These are phyloP conservation scores for Ochromonas danica DNA, from an alignment of 108 stramenopile species.

Conservation along the genomic window DNA sequence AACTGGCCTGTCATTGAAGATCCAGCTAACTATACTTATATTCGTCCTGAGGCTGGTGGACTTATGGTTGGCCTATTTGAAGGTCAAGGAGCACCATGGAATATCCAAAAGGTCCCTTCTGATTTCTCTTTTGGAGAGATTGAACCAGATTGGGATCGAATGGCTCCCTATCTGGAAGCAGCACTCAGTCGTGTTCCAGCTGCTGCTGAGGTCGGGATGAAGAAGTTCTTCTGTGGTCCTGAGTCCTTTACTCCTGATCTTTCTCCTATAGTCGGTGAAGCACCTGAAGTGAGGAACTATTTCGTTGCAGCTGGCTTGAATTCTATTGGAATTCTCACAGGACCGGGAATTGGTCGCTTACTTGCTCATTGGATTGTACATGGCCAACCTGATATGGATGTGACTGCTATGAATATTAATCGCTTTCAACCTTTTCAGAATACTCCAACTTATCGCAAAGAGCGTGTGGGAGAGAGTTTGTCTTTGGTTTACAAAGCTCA, in stretches of 20 bases:
- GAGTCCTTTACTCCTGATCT: conserved; percentile 68
- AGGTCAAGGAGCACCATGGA: conserved; percentile 64
- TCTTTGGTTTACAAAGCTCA: conserved; percentile 65
- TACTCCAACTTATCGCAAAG: conserved; percentile 57
- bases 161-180: conserved; percentile 66
- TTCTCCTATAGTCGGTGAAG: conserved; percentile 61
- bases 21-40: conserved; percentile 61
- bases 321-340: conserved; percentile 70
- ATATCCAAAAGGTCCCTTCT: conserved; percentile 50
- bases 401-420: conserved; percentile 60
- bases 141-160: conserved; percentile 71
- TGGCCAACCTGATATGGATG: conserved; percentile 41
- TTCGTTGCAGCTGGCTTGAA: conserved; percentile 73
- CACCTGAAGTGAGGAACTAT: conserved; percentile 61
- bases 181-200: conserved; percentile 66
- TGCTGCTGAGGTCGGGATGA: conserved; percentile 58
- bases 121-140: conserved; percentile 67
- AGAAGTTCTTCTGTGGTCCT: conserved; percentile 75
- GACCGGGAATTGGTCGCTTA: conserved; percentile 45
- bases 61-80: conserved; percentile 76
- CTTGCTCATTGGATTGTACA: conserved; percentile 43
- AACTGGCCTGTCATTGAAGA: conserved; percentile 77
- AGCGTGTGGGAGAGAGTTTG: conserved; percentile 60
- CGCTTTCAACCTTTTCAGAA: conserved; percentile 65
- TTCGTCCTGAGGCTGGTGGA: conserved; percentile 72